Base-by-base conservation (phyloP, 495 filamentous ascomycete species). In the Penicillium canescens region DNA sequence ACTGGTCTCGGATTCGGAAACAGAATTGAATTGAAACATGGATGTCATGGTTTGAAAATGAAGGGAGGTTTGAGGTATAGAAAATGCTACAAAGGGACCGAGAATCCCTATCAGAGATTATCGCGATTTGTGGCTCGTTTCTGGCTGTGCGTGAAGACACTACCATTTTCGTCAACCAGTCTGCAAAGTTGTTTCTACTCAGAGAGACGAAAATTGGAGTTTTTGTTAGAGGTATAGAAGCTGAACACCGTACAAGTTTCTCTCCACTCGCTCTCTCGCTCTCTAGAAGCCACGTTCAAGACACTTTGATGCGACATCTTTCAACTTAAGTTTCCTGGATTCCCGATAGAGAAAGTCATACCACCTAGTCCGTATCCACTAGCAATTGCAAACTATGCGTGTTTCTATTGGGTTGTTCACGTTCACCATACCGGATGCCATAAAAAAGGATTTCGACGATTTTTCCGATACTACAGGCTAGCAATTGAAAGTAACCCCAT, bases 91-190 rank as follows among this genome's bases (percentile, higher is more conserved):
- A n/a, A n/a, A n/a, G n/a, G n/a, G n/a, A n/a, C n/a, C n/a, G n/a
- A n/a, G n/a, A n/a, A n/a, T n/a, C n/a, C n/a, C 23, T 61, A 37
- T 3, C 13, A 20, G 44, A 58, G 20, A 55, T 61, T 2, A 59
- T 68, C 4, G 36, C 12, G 18, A 12, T 52, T 11, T 61, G 56
- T 56, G 52, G 55, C 4, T 67, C 58, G 10, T 62, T 65, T 42
- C 39, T 63, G 4, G 57, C 52, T 1, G 14, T 72, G 12, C 62
- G 62, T 8, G 49, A 69, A 11, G n/a, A 56, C 13, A 58, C 33
- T 1, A 55, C 78, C 28, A 59, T 52, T 34, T 63, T 77, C n/a
- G 55, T 79, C 12, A 69, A 79, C 56, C 72, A 76, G 55, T 79
- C 76, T 9, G 75, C 62, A 9, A 72, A 71, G 36, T 72, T 77